Evolutionary conservation across 176 grass and related monocot genomes (phyloP), one percentile per base, ranked within the genome.

Genomic region (Panicum miliaceum): DNA sequence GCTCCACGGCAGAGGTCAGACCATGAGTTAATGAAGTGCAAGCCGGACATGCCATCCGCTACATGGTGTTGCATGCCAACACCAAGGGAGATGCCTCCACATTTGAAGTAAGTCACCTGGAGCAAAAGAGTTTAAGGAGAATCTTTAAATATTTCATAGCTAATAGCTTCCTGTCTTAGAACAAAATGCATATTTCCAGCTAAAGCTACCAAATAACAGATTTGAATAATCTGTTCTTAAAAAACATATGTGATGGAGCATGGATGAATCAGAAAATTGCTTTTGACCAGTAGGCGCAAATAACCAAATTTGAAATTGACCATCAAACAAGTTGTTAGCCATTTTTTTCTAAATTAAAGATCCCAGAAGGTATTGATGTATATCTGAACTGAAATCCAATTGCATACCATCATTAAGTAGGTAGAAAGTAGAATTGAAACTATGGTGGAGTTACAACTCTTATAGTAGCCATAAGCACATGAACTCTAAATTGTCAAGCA

Each of bases 51-150:
- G 70, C 95, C 95, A 16, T 97, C 95, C 0, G 92, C 92, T 0
- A 80, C 92, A 58, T 97, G 92, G 81, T 97, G 95, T 73, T 97
- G 95, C 92, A 94, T 91, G n/a, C 95, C 95, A 18, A 97, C 95
- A 32, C 95, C 95, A 69, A 97, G 82, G 42, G 90, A 92, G 26
- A 89, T 84, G 0, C 92, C 95, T 63, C 95, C 92, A 34, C 92
- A 97, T 81, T 94, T 97, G 81, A 97, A 97, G 68, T 94, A 76
- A 12, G 95, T 97, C 70, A 97, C 92, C 95, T 97, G 84, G 7
- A 78, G 36, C 22, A 68, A 48, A 14, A 34, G 48, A 51, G 25
- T 75, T 32, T 34, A 47, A 43, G 51, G 47, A 42, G 35, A 38
- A 51, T 85, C 43, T 65, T 37, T 20, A 53, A 50, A 59, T 14